Evolutionary conservation across 2,329 filamentous ascomycete genomes (phyloP), one percentile per base, ranked within the genome.

Genomic region (Rhynchosporium graminicola): DNA sequence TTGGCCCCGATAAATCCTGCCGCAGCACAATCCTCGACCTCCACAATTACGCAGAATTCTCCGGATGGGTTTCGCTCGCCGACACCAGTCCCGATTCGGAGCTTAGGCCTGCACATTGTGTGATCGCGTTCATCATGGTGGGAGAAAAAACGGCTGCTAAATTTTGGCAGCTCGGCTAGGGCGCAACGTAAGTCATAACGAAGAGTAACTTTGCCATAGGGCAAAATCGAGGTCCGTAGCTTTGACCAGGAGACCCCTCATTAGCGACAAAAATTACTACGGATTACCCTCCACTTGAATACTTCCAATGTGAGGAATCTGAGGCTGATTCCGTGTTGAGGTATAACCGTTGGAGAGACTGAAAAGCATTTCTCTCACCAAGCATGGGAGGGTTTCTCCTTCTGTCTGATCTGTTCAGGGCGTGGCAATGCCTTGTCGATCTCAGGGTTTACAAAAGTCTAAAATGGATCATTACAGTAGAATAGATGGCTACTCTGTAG

Each of bases 121-220:
- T n/a, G 38, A 45, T 56, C 52, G 38, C 33, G 40, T 28, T 56
- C 4, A 3, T 31, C 36, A 13, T 42, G 42, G 56, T 52, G 57
- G 46, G 42, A 61, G 50, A 54, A 54, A 26, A 61, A 57, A 51
- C 50, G 60, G 54, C 42, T 38, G 57, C 52, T 43, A 46, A 63
- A 60, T 7, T 56, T 60, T 36, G 57, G 45, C 9, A 38, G 54
- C 40, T 69, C 67, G 67, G 63, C 47, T 68, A 64, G 45, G 47
- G 63, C 59, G 62, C 61, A 58, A 63, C 50, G 60, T 65, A 68
- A 63, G 63, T n/a, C 67, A 70, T 70, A 70, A 60, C 54, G 63
- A 60, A 59, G 45, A 20, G 20, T 20, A 20, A 20, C 20, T 20
- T 20, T 67, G 54, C 66, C 69, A 70, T 69, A 70, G 63, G 67